Evolutionary conservation across 1,139 yeast genomes (phyloP), one percentile per base, ranked within the genome.

Genomic region (Nakaseomyces nivariensis): DNA sequence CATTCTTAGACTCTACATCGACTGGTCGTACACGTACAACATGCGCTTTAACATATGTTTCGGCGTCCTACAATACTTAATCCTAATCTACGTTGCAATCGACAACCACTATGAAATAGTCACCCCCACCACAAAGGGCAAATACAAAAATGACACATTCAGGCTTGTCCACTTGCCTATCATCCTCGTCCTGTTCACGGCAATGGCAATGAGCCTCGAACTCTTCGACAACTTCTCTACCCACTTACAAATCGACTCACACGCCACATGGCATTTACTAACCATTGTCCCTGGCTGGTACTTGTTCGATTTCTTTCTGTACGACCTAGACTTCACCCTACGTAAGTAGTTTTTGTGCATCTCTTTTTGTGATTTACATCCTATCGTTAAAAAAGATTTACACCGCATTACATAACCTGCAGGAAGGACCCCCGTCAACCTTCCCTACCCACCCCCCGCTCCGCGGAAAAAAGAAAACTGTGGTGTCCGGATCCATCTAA

Each of bases 11-110:
- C 72, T 92, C 45, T 74, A 82, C 38, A 66, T 78, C 11, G 84
- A 82, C 58, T 92, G 97, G 90, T 85, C 89, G 54, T 92, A 92
- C 67, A 82, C 95, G 1, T 92, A 92, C 67, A 92, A 92, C 69
- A 92, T 92, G 97, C 76, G 79, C 58, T 96, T 95, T 32, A 92
- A 94, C 60, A 82, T 92, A 1, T 67, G 76, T 1, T 76, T 88
- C 49, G 98, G 97, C 0, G 53, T 88, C 3, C 55, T 82, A 4
- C 97, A 90, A 60, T 86, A 89, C 65, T 56, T 76, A 1, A 48
- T 70, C 32, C 54, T 71, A 22, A 52, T 43, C 26, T 43, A 34
- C 46, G 46, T 33, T 4, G 38, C 31, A 8, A 13, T 43, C 17
- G 37, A 32, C 33, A 33, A 34, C 38, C 38, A 37, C 36, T 7